phyloP scores from a whole-genome alignment of 805 yeast species.

The Lachancea cidri region DNA sequence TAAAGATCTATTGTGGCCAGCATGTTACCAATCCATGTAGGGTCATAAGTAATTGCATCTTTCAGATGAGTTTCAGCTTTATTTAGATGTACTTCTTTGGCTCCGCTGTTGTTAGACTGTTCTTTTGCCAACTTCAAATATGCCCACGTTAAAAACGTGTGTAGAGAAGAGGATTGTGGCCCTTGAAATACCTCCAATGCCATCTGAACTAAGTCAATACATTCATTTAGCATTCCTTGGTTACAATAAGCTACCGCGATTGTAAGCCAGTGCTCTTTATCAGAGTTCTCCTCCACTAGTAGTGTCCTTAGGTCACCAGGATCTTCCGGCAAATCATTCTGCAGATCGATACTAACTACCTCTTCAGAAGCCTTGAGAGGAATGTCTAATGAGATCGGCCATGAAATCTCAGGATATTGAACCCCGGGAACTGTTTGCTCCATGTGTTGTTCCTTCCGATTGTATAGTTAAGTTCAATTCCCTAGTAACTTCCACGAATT shows the following conservation, averaged over 20 bases:
- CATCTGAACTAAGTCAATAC: conserved; percentile 54
- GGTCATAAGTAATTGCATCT: conserved; percentile 44
- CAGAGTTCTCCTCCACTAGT: conserved; percentile 74
- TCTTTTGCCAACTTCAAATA: conserved; percentile 43
- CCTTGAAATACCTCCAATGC: conserved; percentile 44
- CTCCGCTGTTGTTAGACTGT: conserved; percentile 17
- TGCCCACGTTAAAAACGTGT: conserved; percentile 70
- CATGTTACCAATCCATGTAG: conserved; percentile 44
- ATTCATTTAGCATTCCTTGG: conserved; percentile 52
- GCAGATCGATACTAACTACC: conserved; percentile 77
- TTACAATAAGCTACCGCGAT: conserved; percentile 77
- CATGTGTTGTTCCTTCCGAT: neutral
- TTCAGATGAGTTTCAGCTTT: conserved; percentile 43
- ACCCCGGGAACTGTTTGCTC: conserved; percentile 5
- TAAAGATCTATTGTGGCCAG: conserved; percentile 66
- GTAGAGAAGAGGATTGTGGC: conserved; percentile 45
- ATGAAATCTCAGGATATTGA: conserved; percentile 28
- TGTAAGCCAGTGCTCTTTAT: conserved; percentile 74
- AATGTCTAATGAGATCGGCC: conserved; percentile 42
- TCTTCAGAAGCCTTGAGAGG: conserved; percentile 76
- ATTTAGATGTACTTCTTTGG: conserved; percentile 31
- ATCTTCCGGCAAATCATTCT: conserved; percentile 83
- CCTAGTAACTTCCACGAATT: no score
- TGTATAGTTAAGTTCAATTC: neutral
- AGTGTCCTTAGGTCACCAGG: conserved; percentile 76